A percentile compares a stretch with the other conserved stretches of the same genome.
Evolutionary conservation across 169 alveolate species (phyloP).

Genomic region (Eimeria necatrix): DNA sequence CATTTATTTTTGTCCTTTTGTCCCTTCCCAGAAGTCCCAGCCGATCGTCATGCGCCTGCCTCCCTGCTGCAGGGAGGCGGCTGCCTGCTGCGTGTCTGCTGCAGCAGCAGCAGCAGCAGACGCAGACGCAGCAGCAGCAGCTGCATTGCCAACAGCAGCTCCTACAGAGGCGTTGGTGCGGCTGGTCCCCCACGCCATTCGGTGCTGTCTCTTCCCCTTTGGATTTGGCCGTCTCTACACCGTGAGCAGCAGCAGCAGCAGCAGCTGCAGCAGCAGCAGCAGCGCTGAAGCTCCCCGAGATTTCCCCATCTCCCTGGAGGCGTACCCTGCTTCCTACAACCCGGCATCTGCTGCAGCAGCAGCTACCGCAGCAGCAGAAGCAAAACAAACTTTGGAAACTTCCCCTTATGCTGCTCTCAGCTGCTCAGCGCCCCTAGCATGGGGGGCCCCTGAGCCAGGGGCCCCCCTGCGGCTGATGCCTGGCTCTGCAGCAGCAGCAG

Average conservation of each 20-base stretch:
- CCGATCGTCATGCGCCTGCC: not conserved
- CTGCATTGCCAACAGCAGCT: too few species aligned
- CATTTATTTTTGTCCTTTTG: not conserved
- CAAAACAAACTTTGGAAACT: not conserved
- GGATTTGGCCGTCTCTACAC: conserved; percentile 26
- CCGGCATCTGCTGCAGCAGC: conserved; percentile 29
- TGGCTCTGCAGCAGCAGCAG: not conserved
- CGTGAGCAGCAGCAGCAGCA: conserved; percentile 34
- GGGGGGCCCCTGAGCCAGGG: too few species aligned
- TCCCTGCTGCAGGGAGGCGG: conserved; percentile 5
- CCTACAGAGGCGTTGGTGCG: not conserved
- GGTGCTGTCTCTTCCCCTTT: conserved; percentile 52
- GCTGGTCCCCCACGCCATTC: not conserved
- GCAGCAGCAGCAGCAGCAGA: conserved; percentile 10
- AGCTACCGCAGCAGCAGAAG: conserved; percentile 10
- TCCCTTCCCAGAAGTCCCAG: not conserved
- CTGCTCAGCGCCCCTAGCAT: too few species aligned
- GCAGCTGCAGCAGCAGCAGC: conserved; percentile 51
- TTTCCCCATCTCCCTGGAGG: conserved; percentile 8
- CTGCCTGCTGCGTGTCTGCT: conserved; percentile 40
- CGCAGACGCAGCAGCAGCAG: too few species aligned
- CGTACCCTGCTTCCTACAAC: not conserved
- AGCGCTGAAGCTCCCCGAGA: not conserved
- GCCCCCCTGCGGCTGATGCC: too few species aligned
- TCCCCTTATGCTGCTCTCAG: not conserved